phyloP scores from a whole-genome alignment of 2,329 filamentous ascomycete genomes.

The Hirsutella thompsonii region DNA sequence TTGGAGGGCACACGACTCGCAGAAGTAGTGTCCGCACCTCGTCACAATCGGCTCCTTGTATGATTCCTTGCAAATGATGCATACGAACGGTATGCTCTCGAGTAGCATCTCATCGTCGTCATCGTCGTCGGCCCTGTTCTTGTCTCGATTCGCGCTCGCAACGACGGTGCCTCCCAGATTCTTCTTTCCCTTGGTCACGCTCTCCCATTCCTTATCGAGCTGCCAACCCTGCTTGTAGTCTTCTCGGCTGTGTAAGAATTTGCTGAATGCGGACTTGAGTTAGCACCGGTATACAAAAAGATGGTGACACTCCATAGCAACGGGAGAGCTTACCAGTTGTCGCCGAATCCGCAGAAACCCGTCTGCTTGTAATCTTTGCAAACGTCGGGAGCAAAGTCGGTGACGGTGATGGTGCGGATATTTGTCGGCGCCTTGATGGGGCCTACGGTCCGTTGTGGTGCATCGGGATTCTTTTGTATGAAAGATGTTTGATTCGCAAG shows the following conservation, averaged over 20 bases:
- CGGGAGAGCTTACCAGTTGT: conserved; percentile 24
- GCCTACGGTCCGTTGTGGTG: conserved; percentile 57
- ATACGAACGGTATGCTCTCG: conserved; percentile 79
- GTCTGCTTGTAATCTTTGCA: conserved; percentile 92
- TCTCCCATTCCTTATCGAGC: conserved; percentile 89
- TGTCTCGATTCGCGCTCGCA: conserved; percentile 40
- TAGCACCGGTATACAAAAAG: too few species aligned
- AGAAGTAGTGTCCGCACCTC: conserved; percentile 93
- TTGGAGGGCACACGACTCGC: conserved; percentile 76
- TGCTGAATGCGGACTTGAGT: conserved; percentile 21
- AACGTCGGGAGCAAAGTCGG: conserved; percentile 82
- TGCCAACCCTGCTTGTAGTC: conserved; percentile 92
- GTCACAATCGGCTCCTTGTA: conserved; percentile 78
- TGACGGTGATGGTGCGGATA: conserved; percentile 79
- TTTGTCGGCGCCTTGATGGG: conserved; percentile 84
- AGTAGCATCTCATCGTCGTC: conserved; percentile 55
- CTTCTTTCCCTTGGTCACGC: conserved; percentile 59
- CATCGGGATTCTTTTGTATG: conserved; percentile 70
- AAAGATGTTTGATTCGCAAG: conserved; percentile 60
- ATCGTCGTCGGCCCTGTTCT: conserved; percentile 24
- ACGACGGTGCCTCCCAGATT: conserved; percentile 47
- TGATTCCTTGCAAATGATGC: conserved; percentile 68
- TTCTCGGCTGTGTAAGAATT: conserved; percentile 63
- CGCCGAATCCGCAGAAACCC: conserved; percentile 28
- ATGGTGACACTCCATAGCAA: too few species aligned